Evolutionary conservation across 2,329 filamentous ascomycete genomes (phyloP), one percentile per base, ranked within the genome.

Genomic region (Scedosporium aurantiacum): DNA sequence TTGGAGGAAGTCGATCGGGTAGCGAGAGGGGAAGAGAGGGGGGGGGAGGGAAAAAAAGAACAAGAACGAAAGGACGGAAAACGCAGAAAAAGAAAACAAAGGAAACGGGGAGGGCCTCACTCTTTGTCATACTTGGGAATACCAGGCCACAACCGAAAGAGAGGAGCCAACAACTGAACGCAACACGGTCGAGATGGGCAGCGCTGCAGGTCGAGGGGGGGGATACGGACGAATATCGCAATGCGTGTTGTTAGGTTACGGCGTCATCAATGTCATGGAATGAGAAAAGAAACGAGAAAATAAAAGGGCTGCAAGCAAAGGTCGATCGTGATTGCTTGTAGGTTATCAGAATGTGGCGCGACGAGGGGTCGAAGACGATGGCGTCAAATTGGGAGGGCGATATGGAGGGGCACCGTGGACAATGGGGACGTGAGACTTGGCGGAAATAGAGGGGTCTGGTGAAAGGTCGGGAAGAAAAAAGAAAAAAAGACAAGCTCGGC

Each of bases 301-400:
- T 21, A 60, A 27, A 54, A 47, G n/a, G 23, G 41, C 27, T 50
- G 18, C n/a, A 52, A 54, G 23, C 23, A 43, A 58, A 55, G 45
- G 45, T 27, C 21, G 37, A 32, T 52, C 25, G 50, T 16, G 50
- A 32, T 52, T 59, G 43, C 52, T 28, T 50, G 54, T 21, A 41
- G 60, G 54, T 41, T 28, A 62, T 27, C 25, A 21, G 41, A 37
- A 50, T 52, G 56, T 56, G 58, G 50, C 18, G 55, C 23, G 41
- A 58, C 32, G 27, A 50, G 58, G 56, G 41, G 21, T 18, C 8
- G 43, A 32, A 41, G 18, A 32, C n/a, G 25, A 18, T 23, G n/a
- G 27, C 2, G 43, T 25, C 23, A 32, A 45, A 23, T 32, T 41
- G n/a, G 37, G 16, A 47, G 45, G 43, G 18, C 47, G 43, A 2